Evolutionary conservation across 257 asterid species (phyloP).

Genomic region (Ballota nigra): DNA sequence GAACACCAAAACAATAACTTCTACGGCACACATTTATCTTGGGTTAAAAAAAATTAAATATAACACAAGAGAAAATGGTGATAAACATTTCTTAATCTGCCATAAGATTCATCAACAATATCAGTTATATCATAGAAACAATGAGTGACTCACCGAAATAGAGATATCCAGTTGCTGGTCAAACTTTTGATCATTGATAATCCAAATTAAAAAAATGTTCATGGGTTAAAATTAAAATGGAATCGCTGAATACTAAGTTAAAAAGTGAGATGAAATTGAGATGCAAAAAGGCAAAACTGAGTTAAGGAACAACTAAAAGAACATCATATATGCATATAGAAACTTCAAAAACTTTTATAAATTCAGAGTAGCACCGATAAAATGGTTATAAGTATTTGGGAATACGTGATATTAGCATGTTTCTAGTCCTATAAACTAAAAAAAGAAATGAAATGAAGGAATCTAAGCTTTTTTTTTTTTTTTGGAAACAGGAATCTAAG

Average conservation of each 20-base stretch:
- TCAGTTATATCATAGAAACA: not conserved
- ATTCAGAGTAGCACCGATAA: too few species aligned
- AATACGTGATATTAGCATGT: too few species aligned
- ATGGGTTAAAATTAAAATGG: constrained; percentile 1
- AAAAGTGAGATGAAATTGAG: not conserved
- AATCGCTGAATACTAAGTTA: not conserved
- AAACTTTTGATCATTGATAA: constrained; percentile 18
- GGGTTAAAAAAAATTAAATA: not conserved
- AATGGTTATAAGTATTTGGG: too few species aligned
- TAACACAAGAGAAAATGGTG: not conserved
- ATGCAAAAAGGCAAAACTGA: too few species aligned
- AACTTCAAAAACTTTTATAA: too few species aligned
- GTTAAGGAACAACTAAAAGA: too few species aligned
- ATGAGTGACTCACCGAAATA: constrained; percentile 23
- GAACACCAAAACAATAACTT: constrained; percentile 25
- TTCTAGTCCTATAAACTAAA: too few species aligned
- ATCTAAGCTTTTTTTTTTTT: too few species aligned
- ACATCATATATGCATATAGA: too few species aligned
- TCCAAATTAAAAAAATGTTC: too few species aligned
- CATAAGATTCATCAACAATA: constrained; percentile 6
- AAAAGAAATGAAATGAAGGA: too few species aligned
- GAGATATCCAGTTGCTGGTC: constrained; percentile 21
- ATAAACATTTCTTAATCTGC: not conserved
- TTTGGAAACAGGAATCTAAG: too few species aligned
- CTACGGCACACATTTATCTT: constrained; percentile 26